A percentile compares a stretch with the other conserved stretches of the same genome.
phyloP scores from a whole-genome alignment of 2,329 filamentous ascomycete species.

The Aspergillus caelatus region DNA sequence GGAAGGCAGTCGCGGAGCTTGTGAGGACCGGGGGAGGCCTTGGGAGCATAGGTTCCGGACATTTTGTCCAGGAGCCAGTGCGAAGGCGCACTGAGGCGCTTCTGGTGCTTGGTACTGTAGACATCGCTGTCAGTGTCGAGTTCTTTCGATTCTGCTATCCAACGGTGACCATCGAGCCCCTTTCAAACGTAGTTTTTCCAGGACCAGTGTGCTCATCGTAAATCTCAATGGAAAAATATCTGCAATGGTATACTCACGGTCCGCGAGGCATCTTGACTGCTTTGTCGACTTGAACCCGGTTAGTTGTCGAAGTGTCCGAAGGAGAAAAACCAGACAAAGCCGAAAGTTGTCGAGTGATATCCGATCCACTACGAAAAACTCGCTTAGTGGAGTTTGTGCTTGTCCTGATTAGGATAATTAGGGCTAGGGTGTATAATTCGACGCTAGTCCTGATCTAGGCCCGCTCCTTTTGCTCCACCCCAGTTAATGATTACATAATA shows the following conservation, averaged over 20 bases:
- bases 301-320: slow-evolving; percentile 42
- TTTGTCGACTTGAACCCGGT: slow-evolving; percentile 43
- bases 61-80: slow-evolving; percentile 99
- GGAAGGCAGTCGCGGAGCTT: slow-evolving; percentile 99
- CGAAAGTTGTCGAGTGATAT: slow-evolving; percentile 24
- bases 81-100: slow-evolving; percentile 97
- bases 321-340: slow-evolving; percentile 24
- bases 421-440: slow-evolving; percentile 30
- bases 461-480: slow-evolving; percentile 1
- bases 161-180: background rate
- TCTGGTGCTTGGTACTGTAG: slow-evolving; percentile 96
- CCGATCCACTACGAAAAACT: slow-evolving; percentile 27
- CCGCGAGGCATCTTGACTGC: slow-evolving; percentile 57
- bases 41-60: slow-evolving; percentile 79
- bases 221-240: background rate
- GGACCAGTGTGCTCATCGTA: background rate
- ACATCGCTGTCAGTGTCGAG: slow-evolving; percentile 30
- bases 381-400: slow-evolving; percentile 35
- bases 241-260: slow-evolving; percentile 53
- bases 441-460: slow-evolving; percentile 30
- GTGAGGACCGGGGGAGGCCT: slow-evolving; percentile 85
- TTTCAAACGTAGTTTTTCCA: background rate
- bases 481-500: slow-evolving; percentile 10
- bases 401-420: slow-evolving; percentile 17
- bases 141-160: slow-evolving; percentile 4